Conservation (phyloP, 139 green algal species). For the Picochlorum sp. region DNA sequence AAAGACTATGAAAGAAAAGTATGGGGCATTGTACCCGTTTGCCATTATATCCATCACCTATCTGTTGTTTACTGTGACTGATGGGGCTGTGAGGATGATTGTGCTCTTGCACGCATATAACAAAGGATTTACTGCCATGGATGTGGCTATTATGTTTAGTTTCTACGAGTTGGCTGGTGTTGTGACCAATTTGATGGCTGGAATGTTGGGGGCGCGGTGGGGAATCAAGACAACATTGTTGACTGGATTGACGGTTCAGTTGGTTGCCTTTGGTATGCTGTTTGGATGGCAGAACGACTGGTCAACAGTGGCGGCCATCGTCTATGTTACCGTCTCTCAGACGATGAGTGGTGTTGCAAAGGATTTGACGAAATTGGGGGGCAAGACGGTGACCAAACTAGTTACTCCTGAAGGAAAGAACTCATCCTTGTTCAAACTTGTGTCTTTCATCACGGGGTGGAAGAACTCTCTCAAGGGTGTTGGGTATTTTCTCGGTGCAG, state of each 20-base stretch:
- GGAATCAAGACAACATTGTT: constrained; percentile 76
- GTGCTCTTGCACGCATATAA: constrained; percentile 79
- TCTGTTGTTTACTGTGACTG: constrained; percentile 73
- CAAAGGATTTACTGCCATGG: constrained; percentile 54
- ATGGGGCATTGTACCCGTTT: constrained; percentile 56
- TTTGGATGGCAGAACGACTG: constrained; percentile 57
- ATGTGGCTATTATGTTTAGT: constrained; percentile 72
- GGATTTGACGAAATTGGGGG: constrained; percentile 81
- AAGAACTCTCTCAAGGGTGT: constrained; percentile 79
- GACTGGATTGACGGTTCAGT: constrained; percentile 49
- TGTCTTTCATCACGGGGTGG: constrained; percentile 72
- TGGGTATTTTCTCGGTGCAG: constrained; percentile 80
- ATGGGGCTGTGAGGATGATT: constrained; percentile 74
- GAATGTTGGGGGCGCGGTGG: constrained; percentile 59
- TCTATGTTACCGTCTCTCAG: constrained; percentile 61
- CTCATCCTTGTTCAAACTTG: constrained; percentile 65
- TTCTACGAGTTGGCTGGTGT: constrained; percentile 75
- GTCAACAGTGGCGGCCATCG: constrained; percentile 38
- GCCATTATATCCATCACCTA: constrained; percentile 71
- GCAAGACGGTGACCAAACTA: constrained; percentile 75
- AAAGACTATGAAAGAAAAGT: constrained; percentile 4
- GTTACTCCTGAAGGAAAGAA: constrained; percentile 77
- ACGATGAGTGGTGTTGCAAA: constrained; percentile 75
- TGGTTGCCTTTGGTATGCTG: constrained; percentile 58
- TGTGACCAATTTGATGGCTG: constrained; percentile 69